Base-by-base conservation (phyloP, 345 rosid genomes). In the Noccaea caerulescens region DNA sequence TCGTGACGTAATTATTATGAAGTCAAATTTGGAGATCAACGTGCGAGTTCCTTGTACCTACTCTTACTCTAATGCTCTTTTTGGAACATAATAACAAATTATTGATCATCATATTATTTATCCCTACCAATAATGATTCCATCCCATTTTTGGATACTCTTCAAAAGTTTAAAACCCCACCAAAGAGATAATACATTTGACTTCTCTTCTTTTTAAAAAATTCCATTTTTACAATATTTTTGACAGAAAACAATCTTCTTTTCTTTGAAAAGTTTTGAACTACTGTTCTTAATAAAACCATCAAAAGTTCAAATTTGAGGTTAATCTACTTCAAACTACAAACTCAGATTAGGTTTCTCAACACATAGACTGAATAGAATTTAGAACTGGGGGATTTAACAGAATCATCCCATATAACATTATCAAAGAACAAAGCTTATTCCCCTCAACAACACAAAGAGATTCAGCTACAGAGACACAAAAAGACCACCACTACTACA, bases 41-140 rank as follows among this genome's bases (percentile, higher is more conserved):
- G 47, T 57, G 76, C 43, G 49, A 18, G 30, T 71, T 59, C 59
- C 61, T 51, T 5, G 18, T 16, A 56, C 60, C 59, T 30, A 58
- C 7, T 52, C 66, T 59, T 50, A 36, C 60, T 66, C 12, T 23
- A 72, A 58, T 66, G 47, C 68, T 39, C 59, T 32, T 57, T 36
- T 37, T 39, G 38, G 65, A 56, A 38, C 55, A 59, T 52, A 43
- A 52, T 75, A 60, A 55, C 68, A 52, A 57, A 74, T 74, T 36
- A 75, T 68, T 42, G 18, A 69, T 61, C 63, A 75, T 68, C 73
- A 68, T 27, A 3, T 74, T 60, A 43, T 52, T 34, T 67, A 52
- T 7, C 64, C 68, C 73, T 45, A 53, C 73, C 69, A 53, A 44
- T 51, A 53, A 75, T 75, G 65, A 76, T 76, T 69, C 34, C 60